These are phyloP conservation scores for Nitzschia sp. DNA, from an alignment of 108 stramenopile species.

Conservation along the genomic window DNA sequence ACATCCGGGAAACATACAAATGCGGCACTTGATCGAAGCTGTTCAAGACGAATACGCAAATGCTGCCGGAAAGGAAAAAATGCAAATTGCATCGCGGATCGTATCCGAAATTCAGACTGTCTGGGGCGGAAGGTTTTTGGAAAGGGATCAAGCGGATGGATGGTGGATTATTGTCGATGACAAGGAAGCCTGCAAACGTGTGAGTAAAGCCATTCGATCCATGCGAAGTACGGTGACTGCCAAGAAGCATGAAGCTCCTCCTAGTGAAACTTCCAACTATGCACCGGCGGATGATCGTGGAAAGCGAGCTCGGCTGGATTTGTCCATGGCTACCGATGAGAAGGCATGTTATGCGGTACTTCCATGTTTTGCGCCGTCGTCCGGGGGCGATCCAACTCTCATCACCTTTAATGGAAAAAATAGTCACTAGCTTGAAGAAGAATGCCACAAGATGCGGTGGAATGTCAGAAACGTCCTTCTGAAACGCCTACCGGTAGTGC, in stretches of 20 bases:
- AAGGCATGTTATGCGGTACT: too few relatives aligned
- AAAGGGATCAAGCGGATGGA: conserved; percentile 4
- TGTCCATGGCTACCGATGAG: too few relatives aligned
- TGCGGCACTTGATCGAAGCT: conserved; percentile 3
- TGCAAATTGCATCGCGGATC: not conserved
- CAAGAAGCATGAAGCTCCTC: not conserved
- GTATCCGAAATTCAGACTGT: not conserved
- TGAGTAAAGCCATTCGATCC: not conserved
- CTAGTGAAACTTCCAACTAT: too few relatives aligned
- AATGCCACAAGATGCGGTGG: too few relatives aligned
- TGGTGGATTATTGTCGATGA: conserved; percentile 16
- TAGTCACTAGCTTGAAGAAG: too few relatives aligned
- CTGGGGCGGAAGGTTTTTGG: conserved; percentile 2
- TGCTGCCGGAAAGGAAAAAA: conserved; percentile 3
- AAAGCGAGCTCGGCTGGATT: too few relatives aligned
- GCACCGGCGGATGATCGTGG: not conserved
- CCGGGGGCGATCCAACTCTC: too few relatives aligned
- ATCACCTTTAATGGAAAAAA: too few relatives aligned
- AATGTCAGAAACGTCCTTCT: too few relatives aligned
- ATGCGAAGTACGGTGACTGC: not conserved
- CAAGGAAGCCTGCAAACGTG: conserved; percentile 10
- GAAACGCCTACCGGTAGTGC: too few relatives aligned
- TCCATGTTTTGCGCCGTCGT: too few relatives aligned
- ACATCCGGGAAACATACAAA: conserved; percentile 9
- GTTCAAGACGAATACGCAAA: not conserved